A percentile compares a stretch with the other conserved stretches of the same genome.
These are phyloP conservation scores for Dissophora globulifera DNA, from an alignment of 192 early-diverging fungal species.

Conservation along the genomic window DNA sequence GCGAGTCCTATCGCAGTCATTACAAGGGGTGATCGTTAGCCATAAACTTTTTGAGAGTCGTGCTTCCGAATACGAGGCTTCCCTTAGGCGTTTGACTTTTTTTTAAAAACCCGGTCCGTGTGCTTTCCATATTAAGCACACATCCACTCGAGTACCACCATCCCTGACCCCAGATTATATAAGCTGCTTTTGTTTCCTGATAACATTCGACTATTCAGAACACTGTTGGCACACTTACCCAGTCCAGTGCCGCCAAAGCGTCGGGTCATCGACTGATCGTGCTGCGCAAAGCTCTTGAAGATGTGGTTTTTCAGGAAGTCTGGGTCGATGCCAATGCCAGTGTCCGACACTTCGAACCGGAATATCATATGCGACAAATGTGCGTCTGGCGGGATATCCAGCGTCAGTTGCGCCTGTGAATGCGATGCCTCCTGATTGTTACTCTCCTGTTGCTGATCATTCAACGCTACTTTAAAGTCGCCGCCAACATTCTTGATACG, in stretches of 20 bases:
- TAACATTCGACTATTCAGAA: too few species aligned
- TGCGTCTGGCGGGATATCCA: constrained; percentile 26
- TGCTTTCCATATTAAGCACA: too few species aligned
- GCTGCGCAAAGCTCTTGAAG: constrained; percentile 80
- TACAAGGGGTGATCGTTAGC: too few species aligned
- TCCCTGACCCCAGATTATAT: too few species aligned
- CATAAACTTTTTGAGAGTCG: too few species aligned
- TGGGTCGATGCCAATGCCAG: constrained; percentile 79
- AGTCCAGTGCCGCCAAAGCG: constrained; percentile 83
- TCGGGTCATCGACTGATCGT: constrained; percentile 73
- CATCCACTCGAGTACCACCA: too few species aligned
- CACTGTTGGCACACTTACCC: too few species aligned
- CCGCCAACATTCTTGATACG: not conserved
- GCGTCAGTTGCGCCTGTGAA: constrained; percentile 2
- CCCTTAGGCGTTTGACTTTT: too few species aligned
- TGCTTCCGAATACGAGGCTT: too few species aligned
- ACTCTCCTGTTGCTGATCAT: not conserved
- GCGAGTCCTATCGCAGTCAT: constrained; percentile 69
- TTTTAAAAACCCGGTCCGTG: too few species aligned
- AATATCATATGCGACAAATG: constrained; percentile 45
- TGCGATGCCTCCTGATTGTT: not conserved
- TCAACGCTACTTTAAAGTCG: not conserved
- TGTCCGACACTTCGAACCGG: constrained; percentile 71
- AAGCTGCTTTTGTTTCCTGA: too few species aligned
- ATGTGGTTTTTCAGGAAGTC: constrained; percentile 69